These are phyloP conservation scores for Fraxinus pennsylvanica DNA, from an alignment of 257 asterid genomes.

Conservation along the genomic window DNA sequence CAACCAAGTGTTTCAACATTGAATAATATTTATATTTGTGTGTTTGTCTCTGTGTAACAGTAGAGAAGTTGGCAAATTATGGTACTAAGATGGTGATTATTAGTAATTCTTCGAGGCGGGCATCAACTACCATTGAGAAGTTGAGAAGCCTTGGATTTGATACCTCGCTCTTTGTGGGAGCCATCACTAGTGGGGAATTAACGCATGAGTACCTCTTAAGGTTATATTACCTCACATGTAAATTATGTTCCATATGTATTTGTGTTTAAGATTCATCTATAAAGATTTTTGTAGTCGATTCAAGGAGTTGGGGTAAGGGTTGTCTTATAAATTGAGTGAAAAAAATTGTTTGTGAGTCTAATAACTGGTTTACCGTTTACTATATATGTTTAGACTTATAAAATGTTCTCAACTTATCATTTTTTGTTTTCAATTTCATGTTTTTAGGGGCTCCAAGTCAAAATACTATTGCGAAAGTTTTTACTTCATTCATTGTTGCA, in stretches of 20 bases:
- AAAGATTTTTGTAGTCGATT: not conserved
- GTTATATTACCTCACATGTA: constrained; percentile 28
- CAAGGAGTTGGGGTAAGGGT: not conserved
- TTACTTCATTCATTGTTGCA: not conserved
- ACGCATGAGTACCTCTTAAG: constrained; percentile 82
- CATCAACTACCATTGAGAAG: constrained; percentile 83
- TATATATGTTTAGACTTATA: not conserved
- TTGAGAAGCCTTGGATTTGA: constrained; percentile 80
- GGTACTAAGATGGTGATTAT: constrained; percentile 93
- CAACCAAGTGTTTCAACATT: not conserved
- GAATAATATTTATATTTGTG: constrained; percentile 15
- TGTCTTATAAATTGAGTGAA: not conserved
- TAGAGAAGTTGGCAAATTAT: constrained; percentile 72
- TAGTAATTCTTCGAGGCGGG: constrained; percentile 93
- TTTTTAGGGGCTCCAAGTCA: not conserved
- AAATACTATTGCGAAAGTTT: not conserved
- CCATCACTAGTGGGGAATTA: constrained; percentile 94
- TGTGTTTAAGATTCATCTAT: not conserved
- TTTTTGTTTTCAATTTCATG: not conserved
- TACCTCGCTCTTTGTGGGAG: constrained; percentile 78
- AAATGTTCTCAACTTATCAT: not conserved
- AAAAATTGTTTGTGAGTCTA: not conserved
- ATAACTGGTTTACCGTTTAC: not conserved
- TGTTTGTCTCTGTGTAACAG: constrained; percentile 36
- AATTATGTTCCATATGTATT: not conserved